A percentile compares a stretch with the other conserved stretches of the same genome.
phyloP scores from a whole-genome alignment of 163 green algal genomes.

The Botryococcus braunii region DNA sequence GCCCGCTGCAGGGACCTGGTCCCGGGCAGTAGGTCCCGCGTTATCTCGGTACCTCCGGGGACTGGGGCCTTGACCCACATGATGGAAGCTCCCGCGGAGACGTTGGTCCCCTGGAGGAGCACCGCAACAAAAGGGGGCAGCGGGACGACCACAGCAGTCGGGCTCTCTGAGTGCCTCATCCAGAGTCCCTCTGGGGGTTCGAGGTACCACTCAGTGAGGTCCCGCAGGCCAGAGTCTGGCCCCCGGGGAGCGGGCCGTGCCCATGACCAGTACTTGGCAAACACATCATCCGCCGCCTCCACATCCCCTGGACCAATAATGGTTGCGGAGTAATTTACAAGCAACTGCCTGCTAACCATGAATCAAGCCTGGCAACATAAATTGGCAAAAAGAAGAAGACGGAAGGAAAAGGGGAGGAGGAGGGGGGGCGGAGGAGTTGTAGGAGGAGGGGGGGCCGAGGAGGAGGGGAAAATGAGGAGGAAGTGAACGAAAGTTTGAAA shows the following conservation, averaged over 20 bases:
- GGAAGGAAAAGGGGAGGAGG: too few relatives aligned
- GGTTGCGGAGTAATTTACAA: background rate
- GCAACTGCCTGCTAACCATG: background rate
- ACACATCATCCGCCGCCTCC: background rate
- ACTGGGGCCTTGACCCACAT: background rate
- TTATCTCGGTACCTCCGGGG: background rate
- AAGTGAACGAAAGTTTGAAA: too few relatives aligned
- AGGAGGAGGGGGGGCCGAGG: too few relatives aligned
- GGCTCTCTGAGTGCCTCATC: background rate
- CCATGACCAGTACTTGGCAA: background rate
- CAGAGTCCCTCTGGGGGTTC: background rate
- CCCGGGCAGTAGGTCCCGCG: slow-evolving; percentile 1
- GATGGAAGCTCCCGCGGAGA: background rate
- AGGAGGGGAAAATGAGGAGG: too few relatives aligned
- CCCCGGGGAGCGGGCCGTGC: background rate
- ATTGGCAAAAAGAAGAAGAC: too few relatives aligned
- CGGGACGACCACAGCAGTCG: background rate
- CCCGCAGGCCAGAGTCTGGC: too few relatives aligned
- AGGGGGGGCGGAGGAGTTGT: too few relatives aligned
- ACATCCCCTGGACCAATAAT: background rate
- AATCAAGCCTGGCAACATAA: background rate
- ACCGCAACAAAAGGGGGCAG: background rate
- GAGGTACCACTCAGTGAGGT: background rate
- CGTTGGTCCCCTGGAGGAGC: background rate
- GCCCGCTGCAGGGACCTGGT: slow-evolving; percentile 2